A percentile compares a stretch with the other conserved stretches of the same genome.
phyloP scores from a whole-genome alignment of 345 rosid genomes.

The Raphanus raphanistrum region DNA sequence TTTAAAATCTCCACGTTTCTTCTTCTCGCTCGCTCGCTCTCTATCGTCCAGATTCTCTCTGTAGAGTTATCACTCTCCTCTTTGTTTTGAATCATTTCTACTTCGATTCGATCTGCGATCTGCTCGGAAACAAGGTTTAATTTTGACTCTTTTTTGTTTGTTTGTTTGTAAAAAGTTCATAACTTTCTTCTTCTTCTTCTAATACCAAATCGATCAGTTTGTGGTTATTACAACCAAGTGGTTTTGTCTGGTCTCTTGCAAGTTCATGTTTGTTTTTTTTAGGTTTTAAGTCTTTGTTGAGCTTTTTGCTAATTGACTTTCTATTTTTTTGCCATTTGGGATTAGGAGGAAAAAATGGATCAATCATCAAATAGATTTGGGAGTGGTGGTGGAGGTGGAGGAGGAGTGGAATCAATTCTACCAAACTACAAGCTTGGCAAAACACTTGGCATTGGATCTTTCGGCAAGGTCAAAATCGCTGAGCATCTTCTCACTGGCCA shows the following conservation, averaged over 20 bases:
- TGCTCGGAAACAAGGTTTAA: slow-evolving; percentile 6
- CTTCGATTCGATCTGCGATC: slow-evolving; percentile 24
- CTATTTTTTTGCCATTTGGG: background rate
- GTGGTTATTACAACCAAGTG: too few relatives aligned
- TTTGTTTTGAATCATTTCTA: background rate
- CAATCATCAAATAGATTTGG: slow-evolving; percentile 52
- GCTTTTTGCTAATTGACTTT: slow-evolving; percentile 4
- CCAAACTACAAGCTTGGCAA: slow-evolving; percentile 79
- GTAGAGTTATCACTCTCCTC: background rate
- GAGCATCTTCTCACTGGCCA: slow-evolving; percentile 79
- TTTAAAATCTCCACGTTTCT: slow-evolving; percentile 1
- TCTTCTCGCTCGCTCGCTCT: background rate
- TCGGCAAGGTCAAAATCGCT: slow-evolving; percentile 93
- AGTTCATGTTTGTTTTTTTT: too few relatives aligned
- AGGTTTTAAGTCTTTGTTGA: background rate
- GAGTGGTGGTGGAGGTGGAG: slow-evolving; percentile 29
- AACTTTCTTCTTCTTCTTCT: background rate
- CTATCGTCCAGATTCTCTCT: slow-evolving; percentile 7
- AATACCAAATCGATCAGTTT: background rate
- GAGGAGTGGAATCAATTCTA: slow-evolving; percentile 47
- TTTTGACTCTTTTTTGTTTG: slow-evolving; percentile 5
- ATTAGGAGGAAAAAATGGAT: slow-evolving; percentile 48
- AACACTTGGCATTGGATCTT: slow-evolving; percentile 90
- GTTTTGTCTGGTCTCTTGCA: too few relatives aligned
- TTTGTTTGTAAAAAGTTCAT: background rate